phyloP scores from a whole-genome alignment of 2,329 filamentous ascomycete species.

The Paracoccidioides brasiliensis region DNA sequence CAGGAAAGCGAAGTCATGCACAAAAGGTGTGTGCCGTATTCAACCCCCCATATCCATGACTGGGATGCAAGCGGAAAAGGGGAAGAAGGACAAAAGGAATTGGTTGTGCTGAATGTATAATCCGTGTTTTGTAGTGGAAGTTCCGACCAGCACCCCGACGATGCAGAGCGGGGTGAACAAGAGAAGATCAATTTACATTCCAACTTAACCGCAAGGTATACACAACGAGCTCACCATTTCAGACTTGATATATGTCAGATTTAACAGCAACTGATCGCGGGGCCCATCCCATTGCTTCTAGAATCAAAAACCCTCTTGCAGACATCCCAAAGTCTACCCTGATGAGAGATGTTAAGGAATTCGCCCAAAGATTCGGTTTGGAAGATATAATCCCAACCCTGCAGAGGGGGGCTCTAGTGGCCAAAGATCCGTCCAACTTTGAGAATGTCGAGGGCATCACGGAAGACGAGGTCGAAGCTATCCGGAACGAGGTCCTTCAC shows the following conservation, averaged over 20 bases:
- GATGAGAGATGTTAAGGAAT: slow-evolving; percentile 31
- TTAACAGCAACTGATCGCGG: neutral
- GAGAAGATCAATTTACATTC: slow-evolving; percentile 19
- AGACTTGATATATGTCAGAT: neutral
- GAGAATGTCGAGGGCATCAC: slow-evolving; percentile 33
- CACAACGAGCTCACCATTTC: neutral
- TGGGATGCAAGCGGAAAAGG: neutral
- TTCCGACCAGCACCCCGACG: slow-evolving; percentile 6
- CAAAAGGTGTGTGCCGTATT: neutral
- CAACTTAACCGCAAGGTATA: slow-evolving; percentile 19
- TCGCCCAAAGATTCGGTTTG: slow-evolving; percentile 30
- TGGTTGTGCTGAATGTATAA: neutral
- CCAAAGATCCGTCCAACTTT: slow-evolving; percentile 36
- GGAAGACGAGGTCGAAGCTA: slow-evolving; percentile 28
- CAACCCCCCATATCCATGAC: neutral
- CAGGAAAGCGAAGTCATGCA: neutral
- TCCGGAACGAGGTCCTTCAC: slow-evolving; percentile 35
- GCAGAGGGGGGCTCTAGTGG: slow-evolving; percentile 37
- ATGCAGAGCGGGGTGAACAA: slow-evolving; percentile 13
- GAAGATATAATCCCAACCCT: slow-evolving; percentile 30
- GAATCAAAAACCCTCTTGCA: slow-evolving; percentile 36
- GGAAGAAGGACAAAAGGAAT: neutral
- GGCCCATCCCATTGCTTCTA: slow-evolving; percentile 10
- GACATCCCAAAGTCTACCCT: slow-evolving; percentile 27
- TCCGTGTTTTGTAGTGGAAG: neutral